These are phyloP conservation scores for Tetragonia tetragonoides DNA, from an alignment of 148 eudicot species.

Conservation along the genomic window DNA sequence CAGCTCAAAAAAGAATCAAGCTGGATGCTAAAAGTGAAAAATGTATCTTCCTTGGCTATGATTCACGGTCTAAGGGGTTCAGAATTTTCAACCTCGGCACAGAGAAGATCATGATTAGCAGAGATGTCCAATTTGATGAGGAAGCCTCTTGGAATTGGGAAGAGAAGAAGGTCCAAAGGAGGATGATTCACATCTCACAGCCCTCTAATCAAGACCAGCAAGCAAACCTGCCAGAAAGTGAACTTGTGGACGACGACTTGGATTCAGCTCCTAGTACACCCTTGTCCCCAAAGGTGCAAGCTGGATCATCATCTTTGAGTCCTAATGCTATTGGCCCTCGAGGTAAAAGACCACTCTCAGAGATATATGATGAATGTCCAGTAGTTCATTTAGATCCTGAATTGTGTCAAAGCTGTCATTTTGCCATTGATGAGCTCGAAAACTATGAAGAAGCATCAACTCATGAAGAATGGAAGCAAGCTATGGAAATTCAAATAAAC, in stretches of 20 bases:
- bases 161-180: not conserved
- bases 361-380: not conserved
- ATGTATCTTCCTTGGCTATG: slow-evolving; percentile 12
- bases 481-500: not conserved
- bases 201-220: not conserved
- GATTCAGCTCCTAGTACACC: too few species aligned
- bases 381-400: not conserved
- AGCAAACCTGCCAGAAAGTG: too few species aligned
- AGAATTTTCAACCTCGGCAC: not conserved
- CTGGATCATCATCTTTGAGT: too few species aligned
- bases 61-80: slow-evolving; percentile 4
- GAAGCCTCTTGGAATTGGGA: slow-evolving; percentile 2
- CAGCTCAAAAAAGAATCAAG: not conserved
- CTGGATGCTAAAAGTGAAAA: not conserved
- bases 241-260: too few species aligned
- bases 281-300: too few species aligned
- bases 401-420: not conserved
- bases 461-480: not conserved
- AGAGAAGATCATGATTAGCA: not conserved
- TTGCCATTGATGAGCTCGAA: not conserved
- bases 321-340: too few species aligned
- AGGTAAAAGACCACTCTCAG: too few species aligned
- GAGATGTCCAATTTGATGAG: slow-evolving; percentile 15
- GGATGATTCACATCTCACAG: not conserved
- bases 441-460: not conserved